Percentiles rank a stretch among this genome's conserved stretches.
Conservation (phyloP, 2,329 filamentous ascomycete species). For the Fusarium paranaense region DNA sequence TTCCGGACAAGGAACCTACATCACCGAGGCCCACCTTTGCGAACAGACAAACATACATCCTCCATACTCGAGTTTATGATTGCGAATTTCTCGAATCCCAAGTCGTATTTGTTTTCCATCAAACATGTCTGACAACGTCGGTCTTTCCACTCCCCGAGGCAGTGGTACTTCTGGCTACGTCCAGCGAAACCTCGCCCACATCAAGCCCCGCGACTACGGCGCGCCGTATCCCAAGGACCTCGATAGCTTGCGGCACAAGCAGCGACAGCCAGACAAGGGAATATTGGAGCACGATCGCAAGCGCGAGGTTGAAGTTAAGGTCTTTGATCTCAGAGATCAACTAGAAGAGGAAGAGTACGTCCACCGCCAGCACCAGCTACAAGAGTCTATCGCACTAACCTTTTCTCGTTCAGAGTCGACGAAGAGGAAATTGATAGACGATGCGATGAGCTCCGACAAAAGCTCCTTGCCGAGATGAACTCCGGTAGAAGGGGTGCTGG, state of each 20-base stretch:
- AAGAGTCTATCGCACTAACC: slow-evolving; percentile 11
- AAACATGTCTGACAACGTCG: slow-evolving; percentile 95
- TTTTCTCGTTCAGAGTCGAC: slow-evolving; percentile 66
- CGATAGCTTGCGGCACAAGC: slow-evolving; percentile 77
- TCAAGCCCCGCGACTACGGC: slow-evolving; percentile 83
- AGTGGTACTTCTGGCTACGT: slow-evolving; percentile 98
- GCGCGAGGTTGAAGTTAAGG: slow-evolving; percentile 90
- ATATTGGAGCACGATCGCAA: slow-evolving; percentile 96
- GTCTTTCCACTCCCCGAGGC: slow-evolving; percentile 91
- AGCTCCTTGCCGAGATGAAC: slow-evolving; percentile 54
- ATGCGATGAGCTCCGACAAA: slow-evolving; percentile 57
- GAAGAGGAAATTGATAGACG: slow-evolving; percentile 90
- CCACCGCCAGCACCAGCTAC: background rate
- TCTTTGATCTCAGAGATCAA: slow-evolving; percentile 88
- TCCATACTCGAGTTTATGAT: background rate
- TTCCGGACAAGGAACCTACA: slow-evolving; percentile 15
- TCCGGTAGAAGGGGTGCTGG: slow-evolving; percentile 48
- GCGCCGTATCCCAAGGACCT: slow-evolving; percentile 81
- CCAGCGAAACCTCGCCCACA: slow-evolving; percentile 91
- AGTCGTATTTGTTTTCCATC: background rate
- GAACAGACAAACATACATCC: slow-evolving; percentile 7
- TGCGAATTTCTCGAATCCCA: background rate
- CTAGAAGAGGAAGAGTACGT: slow-evolving; percentile 89
- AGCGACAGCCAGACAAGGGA: slow-evolving; percentile 87
- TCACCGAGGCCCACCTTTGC: slow-evolving; percentile 26